Conservation (phyloP, 2,329 filamentous ascomycete genomes). For the Ophiostoma himal-ulmi region DNA sequence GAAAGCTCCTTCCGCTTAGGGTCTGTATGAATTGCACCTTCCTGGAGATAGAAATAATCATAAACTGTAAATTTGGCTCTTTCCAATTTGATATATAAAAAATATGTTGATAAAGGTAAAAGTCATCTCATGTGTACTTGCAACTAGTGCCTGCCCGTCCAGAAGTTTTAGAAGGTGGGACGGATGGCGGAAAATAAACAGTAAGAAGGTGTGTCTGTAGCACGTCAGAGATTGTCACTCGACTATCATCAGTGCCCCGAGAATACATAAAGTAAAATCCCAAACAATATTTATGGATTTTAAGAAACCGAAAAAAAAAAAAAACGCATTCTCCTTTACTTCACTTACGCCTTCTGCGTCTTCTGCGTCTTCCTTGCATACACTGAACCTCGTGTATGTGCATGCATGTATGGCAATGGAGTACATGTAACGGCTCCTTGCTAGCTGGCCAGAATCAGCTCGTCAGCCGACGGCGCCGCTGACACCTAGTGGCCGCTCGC, state of each 20-base stretch:
- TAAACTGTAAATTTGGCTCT: not conserved
- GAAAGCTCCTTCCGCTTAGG: not conserved
- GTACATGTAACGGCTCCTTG: conserved; percentile 7
- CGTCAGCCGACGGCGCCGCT: conserved; percentile 2
- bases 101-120: not conserved
- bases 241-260: not conserved
- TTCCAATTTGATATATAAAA: not conserved
- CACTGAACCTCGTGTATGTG: not conserved
- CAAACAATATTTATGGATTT: not conserved
- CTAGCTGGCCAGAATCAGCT: conserved; percentile 7
- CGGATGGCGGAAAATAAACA: not conserved
- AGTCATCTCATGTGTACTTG: not conserved
- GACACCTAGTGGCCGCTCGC: conserved; percentile 5
- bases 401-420: conserved; percentile 1
- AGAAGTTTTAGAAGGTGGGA: not conserved
- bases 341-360: not conserved
- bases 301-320: not conserved
- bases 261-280: not conserved
- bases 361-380: conserved; percentile 10
- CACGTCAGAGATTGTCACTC: too few relatives aligned
- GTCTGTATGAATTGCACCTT: conserved; percentile 2
- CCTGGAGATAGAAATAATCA: not conserved
- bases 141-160: not conserved
- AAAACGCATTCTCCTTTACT: not conserved
- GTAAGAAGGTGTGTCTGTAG: not conserved